These are phyloP conservation scores for Pleodorina starrii DNA, from an alignment of 139 green algal genomes.

Conservation along the genomic window DNA sequence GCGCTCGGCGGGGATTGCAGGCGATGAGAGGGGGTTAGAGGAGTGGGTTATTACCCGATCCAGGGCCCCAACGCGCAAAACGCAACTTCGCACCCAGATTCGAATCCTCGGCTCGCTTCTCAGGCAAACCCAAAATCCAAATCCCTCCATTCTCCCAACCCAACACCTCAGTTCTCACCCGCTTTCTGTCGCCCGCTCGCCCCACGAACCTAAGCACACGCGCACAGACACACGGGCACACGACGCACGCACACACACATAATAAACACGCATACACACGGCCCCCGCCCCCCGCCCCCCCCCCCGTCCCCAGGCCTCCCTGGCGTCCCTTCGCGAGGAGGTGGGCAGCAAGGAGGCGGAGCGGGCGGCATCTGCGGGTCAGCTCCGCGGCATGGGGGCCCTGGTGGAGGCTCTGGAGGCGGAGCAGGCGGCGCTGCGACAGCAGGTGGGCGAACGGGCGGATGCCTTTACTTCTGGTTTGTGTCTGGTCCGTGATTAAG, in stretches of 20 bases:
- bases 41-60: background rate
- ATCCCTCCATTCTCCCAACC: background rate
- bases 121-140: background rate
- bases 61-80: background rate
- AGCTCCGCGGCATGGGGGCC: background rate
- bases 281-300: no score
- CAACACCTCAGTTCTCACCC: no score
- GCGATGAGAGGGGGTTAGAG: background rate
- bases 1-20: no score
- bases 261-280: no score
- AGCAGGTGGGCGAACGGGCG: background rate
- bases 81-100: background rate
- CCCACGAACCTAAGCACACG: background rate
- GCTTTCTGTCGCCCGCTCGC: background rate
- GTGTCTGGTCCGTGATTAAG: background rate
- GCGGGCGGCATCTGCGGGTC: slow-evolving; percentile 11
- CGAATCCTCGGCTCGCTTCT: background rate
- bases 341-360: slow-evolving; percentile 20
- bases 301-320: background rate
- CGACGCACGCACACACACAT: no score
- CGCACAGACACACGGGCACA: background rate
- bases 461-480: background rate
- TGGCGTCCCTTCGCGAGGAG: slow-evolving; percentile 6
- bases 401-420: slow-evolving; percentile 48
- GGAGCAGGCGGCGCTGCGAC: slow-evolving; percentile 33